These are phyloP conservation scores for Neocallimastix lanati DNA, from an alignment of 192 early-diverging fungal species.

Conservation along the genomic window DNA sequence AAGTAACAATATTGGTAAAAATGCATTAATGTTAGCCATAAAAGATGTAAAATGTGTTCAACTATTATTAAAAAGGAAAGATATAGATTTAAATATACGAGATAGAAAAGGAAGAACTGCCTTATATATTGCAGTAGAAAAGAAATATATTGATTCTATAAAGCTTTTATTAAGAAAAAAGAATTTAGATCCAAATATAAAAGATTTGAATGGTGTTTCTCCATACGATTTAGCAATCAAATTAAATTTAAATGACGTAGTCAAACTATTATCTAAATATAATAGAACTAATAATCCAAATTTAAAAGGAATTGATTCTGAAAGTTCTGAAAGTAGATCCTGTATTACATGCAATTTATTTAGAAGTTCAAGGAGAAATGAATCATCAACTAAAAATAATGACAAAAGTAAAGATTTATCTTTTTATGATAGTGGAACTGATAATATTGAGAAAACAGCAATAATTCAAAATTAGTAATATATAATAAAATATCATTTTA, in stretches of 20 bases:
- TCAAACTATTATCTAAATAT: background rate
- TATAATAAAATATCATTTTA: too few species aligned
- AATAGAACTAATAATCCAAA: background rate
- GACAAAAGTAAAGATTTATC: too few species aligned
- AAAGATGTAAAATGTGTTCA: background rate
- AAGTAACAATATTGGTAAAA: background rate
- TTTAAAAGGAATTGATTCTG: too few species aligned
- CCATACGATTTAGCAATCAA: background rate
- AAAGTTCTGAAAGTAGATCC: too few species aligned
- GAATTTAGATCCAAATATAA: background rate
- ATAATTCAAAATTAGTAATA: too few species aligned
- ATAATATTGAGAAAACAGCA: too few species aligned
- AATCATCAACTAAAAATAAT: too few species aligned
- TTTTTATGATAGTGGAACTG: too few species aligned
- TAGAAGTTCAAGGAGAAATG: too few species aligned
- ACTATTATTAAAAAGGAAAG: background rate
- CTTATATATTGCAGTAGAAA: background rate
- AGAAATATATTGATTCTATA: background rate
- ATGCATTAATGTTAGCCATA: background rate
- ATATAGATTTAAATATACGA: background rate
- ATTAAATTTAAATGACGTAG: background rate
- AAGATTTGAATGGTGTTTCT: background rate
- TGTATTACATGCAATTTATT: too few species aligned
- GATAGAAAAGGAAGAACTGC: background rate
- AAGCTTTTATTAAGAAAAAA: background rate